Conservation (phyloP, 106 monocot species). For the Phalaenopsis equestris region DNA sequence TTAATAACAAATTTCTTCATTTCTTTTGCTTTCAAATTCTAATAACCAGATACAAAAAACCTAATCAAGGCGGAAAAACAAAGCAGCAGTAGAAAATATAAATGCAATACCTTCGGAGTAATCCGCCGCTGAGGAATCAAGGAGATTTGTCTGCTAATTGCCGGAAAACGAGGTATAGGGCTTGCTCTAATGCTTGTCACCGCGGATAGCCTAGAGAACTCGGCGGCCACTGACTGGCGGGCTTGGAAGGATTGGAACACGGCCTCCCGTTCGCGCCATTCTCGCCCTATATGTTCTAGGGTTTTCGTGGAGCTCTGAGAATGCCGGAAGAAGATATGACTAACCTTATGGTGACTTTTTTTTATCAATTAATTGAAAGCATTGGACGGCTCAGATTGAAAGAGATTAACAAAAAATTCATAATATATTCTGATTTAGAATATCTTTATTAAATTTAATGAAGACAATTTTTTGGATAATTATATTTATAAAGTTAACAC, state of each 20-base stretch:
- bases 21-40: neutral
- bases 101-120: conserved; percentile 23
- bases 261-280: conserved; percentile 23
- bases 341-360: no score
- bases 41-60: neutral
- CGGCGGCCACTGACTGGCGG: neutral
- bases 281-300: neutral
- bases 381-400: no score
- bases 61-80: neutral
- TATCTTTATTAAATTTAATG: no score
- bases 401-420: no score
- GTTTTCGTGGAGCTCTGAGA: neutral
- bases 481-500: no score
- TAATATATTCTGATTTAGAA: no score
- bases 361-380: no score
- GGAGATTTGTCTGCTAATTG: conserved; percentile 13
- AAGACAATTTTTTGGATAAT: no score
- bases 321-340: neutral
- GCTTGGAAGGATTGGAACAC: conserved; percentile 13
- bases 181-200: conserved; percentile 11
- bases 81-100: neutral
- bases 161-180: conserved; percentile 5
- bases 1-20: neutral
- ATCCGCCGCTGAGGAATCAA: conserved; percentile 22
- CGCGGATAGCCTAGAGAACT: conserved; percentile 17